Percentiles rank a stretch among this genome's conserved stretches.
Conservation (phyloP, 148 eudicot species). For the Camellia japonica region DNA sequence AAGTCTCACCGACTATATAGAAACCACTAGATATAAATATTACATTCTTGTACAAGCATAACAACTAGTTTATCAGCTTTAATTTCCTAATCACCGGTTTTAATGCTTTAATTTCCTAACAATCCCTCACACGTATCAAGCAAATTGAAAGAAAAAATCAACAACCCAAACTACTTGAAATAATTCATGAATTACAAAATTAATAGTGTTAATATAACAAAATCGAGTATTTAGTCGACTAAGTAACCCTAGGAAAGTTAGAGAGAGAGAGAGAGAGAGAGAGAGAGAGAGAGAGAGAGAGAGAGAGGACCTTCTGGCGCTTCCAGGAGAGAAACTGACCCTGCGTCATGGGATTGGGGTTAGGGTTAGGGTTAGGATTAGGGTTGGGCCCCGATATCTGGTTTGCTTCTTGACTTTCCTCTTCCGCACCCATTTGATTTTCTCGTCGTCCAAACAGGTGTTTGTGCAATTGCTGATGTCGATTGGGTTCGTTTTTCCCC, state of each 20-base stretch:
- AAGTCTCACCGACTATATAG: too few relatives aligned
- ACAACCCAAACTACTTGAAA: not conserved
- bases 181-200: not conserved
- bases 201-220: not conserved
- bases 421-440: conserved; percentile 20
- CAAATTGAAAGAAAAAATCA: not conserved
- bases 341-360: conserved; percentile 26
- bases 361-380: conserved; percentile 12
- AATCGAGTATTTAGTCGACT: not conserved
- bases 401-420: conserved; percentile 13
- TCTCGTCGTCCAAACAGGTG: not conserved
- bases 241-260: not conserved
- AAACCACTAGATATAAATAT: not conserved
- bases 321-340: conserved; percentile 66
- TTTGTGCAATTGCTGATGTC: too few relatives aligned
- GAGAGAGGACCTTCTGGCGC: conserved; percentile 45
- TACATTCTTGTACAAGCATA: not conserved
- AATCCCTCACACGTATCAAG: not conserved
- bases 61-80: conserved; percentile 1
- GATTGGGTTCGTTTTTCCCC: not conserved
- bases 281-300: conserved; percentile 8
- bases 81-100: not conserved
- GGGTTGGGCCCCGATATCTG: conserved; percentile 8
- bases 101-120: not conserved
- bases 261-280: not conserved